These are phyloP conservation scores for Pestalotiopsis sp. DNA, from an alignment of 2,329 filamentous ascomycete genomes.

Conservation along the genomic window DNA sequence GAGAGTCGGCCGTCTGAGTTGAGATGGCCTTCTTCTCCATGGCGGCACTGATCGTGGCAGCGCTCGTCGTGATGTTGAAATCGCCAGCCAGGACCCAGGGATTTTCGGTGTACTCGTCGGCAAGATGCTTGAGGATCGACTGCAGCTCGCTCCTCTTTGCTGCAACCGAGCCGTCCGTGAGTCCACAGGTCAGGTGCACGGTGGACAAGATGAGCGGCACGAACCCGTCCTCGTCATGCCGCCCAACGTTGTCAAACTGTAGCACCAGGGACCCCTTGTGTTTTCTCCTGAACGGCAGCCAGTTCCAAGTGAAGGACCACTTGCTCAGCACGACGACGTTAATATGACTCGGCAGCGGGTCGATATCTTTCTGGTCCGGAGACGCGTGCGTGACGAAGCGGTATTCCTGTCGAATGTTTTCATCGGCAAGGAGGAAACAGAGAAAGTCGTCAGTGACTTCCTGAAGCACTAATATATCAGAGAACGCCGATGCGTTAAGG, in stretches of 20 bases:
- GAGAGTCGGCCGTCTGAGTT: constrained; percentile 41
- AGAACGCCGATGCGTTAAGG: constrained; percentile 40
- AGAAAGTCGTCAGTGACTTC: constrained; percentile 70
- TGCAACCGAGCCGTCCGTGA: constrained; percentile 60
- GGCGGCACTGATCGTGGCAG: constrained; percentile 55
- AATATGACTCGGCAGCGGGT: constrained; percentile 60
- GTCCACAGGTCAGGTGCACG: constrained; percentile 64
- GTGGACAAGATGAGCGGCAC: constrained; percentile 53
- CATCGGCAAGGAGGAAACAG: constrained; percentile 51
- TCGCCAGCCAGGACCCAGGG: constrained; percentile 65
- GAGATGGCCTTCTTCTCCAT: constrained; percentile 57
- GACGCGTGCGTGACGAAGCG: constrained; percentile 61
- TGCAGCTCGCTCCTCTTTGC: constrained; percentile 60
- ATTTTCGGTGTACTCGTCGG: constrained; percentile 39
- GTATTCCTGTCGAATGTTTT: constrained; percentile 50
- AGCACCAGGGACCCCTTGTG: constrained; percentile 62
- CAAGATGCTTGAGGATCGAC: constrained; percentile 50
- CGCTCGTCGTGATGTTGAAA: constrained; percentile 66
- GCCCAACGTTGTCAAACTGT: constrained; percentile 36
- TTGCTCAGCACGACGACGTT: constrained; percentile 65
- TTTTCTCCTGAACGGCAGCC: constrained; percentile 53
- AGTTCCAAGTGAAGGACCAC: constrained; percentile 57
- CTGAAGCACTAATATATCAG: constrained; percentile 58
- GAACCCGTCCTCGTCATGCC: constrained; percentile 26
- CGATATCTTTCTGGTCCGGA: constrained; percentile 51